A percentile compares a stretch with the other conserved stretches of the same genome.
phyloP scores from a whole-genome alignment of 306 rosid genomes.

The Lagenaria siceraria region DNA sequence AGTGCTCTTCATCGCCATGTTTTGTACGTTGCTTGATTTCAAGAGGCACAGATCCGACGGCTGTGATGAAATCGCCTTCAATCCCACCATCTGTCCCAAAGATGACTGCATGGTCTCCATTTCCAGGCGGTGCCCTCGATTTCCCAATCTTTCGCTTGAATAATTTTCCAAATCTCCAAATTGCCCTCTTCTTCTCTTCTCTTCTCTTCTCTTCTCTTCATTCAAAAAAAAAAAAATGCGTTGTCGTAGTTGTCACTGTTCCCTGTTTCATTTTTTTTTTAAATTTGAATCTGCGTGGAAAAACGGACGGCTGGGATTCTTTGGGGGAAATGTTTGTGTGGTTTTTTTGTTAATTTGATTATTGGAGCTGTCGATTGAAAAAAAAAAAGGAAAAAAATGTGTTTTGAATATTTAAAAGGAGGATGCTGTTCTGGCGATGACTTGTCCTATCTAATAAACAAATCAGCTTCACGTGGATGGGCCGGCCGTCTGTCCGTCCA shows the following conservation, averaged over 20 bases:
- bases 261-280: not conserved
- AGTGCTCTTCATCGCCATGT: slow-evolving; percentile 75
- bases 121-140: slow-evolving; percentile 34
- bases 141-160: slow-evolving; percentile 21
- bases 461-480: not conserved
- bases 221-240: not conserved
- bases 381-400: not conserved
- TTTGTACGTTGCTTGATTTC: slow-evolving; percentile 61
- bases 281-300: not conserved
- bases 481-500: not conserved
- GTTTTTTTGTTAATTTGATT: not conserved
- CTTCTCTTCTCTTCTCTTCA: not conserved
- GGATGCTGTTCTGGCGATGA: not conserved
- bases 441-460: not conserved
- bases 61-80: slow-evolving; percentile 65
- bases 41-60: slow-evolving; percentile 65
- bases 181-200: not conserved
- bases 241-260: not conserved
- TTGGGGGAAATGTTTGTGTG: not conserved
- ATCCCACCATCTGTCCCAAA: slow-evolving; percentile 74
- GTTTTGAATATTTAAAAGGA: not conserved
- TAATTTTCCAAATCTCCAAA: not conserved
- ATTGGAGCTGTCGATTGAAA: not conserved
- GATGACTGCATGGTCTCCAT: slow-evolving; percentile 72
- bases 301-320: not conserved